A percentile compares a stretch with the other conserved stretches of the same genome.
Conservation (phyloP, 164 flowering plant genomes). For the Chloranthus sessilifolius region DNA sequence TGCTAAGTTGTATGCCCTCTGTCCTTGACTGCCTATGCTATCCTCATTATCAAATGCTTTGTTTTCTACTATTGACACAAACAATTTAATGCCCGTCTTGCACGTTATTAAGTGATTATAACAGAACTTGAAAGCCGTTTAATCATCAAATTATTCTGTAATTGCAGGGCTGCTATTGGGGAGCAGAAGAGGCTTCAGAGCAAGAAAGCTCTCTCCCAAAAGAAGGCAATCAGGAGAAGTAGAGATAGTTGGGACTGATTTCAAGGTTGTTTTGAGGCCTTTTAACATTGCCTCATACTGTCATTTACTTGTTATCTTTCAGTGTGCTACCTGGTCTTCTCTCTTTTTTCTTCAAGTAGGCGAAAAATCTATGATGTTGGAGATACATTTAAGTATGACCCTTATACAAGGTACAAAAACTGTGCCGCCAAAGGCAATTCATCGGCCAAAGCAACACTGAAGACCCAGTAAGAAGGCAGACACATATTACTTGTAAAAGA, state of each 20-base stretch:
- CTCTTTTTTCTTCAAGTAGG: background rate
- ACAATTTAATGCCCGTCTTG: background rate
- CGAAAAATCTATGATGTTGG: background rate
- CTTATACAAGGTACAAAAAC: too few relatives aligned
- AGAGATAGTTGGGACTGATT: conserved; percentile 60
- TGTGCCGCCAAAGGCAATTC: too few relatives aligned
- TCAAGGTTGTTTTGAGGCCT: background rate
- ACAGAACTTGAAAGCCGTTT: background rate
- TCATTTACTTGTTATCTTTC: too few relatives aligned
- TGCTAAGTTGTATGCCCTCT: conserved; percentile 48
- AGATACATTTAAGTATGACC: too few relatives aligned
- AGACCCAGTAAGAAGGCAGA: too few relatives aligned
- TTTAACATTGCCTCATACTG: background rate
- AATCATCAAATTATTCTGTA: background rate
- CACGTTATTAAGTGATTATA: background rate
- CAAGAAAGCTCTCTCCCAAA: conserved; percentile 73
- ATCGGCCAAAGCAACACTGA: too few relatives aligned
- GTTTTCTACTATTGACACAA: background rate
- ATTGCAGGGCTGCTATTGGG: conserved; percentile 69
- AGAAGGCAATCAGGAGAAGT: conserved; percentile 75
- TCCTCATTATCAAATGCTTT: background rate
- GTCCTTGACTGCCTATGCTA: background rate
- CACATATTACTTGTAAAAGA: too few relatives aligned
- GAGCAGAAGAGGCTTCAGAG: conserved; percentile 68
- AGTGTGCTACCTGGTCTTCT: too few relatives aligned